Conservation (phyloP, 1,284 basidiomycete genomes). For the Ganoderma lucidum region DNA sequence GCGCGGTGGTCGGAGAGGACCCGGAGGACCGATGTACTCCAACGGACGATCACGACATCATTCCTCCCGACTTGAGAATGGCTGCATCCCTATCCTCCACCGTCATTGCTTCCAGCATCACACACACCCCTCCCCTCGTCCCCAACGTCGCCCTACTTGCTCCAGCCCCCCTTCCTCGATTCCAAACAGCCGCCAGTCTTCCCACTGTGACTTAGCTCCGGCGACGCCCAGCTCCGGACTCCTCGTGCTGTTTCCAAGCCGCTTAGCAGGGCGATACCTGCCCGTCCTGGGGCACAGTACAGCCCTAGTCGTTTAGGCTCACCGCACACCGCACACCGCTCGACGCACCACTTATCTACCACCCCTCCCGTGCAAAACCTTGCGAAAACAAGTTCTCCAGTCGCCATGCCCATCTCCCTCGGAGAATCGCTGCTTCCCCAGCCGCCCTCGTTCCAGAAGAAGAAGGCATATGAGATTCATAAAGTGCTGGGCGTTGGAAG, state of each 20-base stretch:
- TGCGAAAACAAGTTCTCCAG: neutral
- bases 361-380: neutral
- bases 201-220: neutral
- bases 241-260: constrained; percentile 1
- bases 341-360: neutral
- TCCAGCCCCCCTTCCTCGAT: neutral
- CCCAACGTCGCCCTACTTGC: neutral
- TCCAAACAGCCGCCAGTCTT: neutral
- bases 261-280: constrained; percentile 4
- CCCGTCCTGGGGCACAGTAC: constrained; percentile 11
- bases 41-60: neutral
- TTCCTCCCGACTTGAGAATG: neutral
- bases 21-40: neutral
- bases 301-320: constrained; percentile 4
- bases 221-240: constrained; percentile 8
- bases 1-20: neutral
- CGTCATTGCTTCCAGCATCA: neutral
- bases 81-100: neutral
- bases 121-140: neutral
- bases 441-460: constrained; percentile 86
- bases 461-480: constrained; percentile 80
- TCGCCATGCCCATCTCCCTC: constrained; percentile 42
- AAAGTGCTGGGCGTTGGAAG: constrained; percentile 81
- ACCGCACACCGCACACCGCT: neutral
- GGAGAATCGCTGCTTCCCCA: constrained; percentile 72